Base-by-base conservation (phyloP, 1,284 basidiomycete genomes). In the Puccinia novopanici region DNA sequence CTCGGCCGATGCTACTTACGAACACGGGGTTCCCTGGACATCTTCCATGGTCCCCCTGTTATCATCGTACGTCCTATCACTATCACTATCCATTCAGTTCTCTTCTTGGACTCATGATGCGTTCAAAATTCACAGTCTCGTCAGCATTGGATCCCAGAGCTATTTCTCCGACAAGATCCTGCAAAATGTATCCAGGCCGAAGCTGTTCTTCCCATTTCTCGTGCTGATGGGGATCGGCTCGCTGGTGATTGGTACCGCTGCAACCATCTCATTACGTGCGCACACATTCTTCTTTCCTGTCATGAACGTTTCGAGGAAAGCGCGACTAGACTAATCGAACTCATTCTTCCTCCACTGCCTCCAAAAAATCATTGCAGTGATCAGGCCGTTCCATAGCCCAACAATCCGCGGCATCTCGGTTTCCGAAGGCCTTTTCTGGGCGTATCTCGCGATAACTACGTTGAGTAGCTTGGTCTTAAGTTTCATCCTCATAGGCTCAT, bases 131-230 rank as follows among this genome's bases (percentile, higher is more conserved):
- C 34, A 65, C 55, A 78, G 76, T 15, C 37, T 78, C 34, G 76
- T 78, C 48, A 71, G 76, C 55, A 55, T 71, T 24, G 76, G 54
- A 52, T 55, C 54, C 27, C 76, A 78, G 40, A 78, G 63, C 22
- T 78, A 78, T 71, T 78, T 78, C 52, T 78, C 76, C 13, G 67
- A 78, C 52, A 78, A 78, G 22, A 57, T 70, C 24, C 48, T 65
- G 34, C 76, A 59, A 24, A 22, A 68, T 22, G 76, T 78, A 1
- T 40, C 40, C 59, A 52, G 24, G 4, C 76, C 76, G 9, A 78
- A 27, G 30, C n/a, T 78, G 1, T 40, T 78, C 37, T 54, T 78
- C 22, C 76, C 76, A 15, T 45, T 78, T 19, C 67, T 78, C 9
- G 15, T 59, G 4, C 8, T 78, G 15, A 13, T 78, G 34, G 67